Conservation (phyloP, 2,329 filamentous ascomycete species). For the Periconia macrospinosa region DNA sequence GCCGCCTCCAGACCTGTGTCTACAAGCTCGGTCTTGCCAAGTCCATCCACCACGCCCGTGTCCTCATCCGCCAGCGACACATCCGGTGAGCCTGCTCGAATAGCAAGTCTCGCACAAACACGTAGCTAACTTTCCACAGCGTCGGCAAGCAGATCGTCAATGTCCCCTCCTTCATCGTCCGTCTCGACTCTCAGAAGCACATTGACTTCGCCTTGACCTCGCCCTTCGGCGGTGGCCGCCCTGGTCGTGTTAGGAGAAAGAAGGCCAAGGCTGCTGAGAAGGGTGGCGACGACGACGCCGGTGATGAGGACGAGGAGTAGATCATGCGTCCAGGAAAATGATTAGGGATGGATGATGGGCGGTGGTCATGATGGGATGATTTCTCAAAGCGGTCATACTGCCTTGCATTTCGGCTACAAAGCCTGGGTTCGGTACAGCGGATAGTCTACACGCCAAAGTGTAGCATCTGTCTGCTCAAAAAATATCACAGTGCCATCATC, state of each 20-base stretch:
- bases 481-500: slow-evolving; percentile 37
- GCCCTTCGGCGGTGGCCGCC: slow-evolving; percentile 95
- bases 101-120: not conserved
- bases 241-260: slow-evolving; percentile 98
- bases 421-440: slow-evolving; percentile 29
- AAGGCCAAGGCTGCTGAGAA: slow-evolving; percentile 96
- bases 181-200: slow-evolving; percentile 99
- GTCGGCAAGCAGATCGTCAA: slow-evolving; percentile 99
- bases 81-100: slow-evolving; percentile 65
- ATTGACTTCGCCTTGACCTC: slow-evolving; percentile 98
- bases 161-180: slow-evolving; percentile 98
- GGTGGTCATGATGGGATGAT: slow-evolving; percentile 42
- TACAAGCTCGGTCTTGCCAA: slow-evolving; percentile 99
- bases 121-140: slow-evolving; percentile 46
- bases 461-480: slow-evolving; percentile 34
- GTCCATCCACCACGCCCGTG: slow-evolving; percentile 99
- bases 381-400: slow-evolving; percentile 29
- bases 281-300: slow-evolving; percentile 76
- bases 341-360: slow-evolving; percentile 37
- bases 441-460: slow-evolving; percentile 28
- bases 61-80: slow-evolving; percentile 99
- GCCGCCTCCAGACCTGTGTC: slow-evolving; percentile 98
- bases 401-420: slow-evolving; percentile 34
- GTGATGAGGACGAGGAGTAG: slow-evolving; percentile 82
- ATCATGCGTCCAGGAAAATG: slow-evolving; percentile 29